Evolutionary conservation across 2,329 filamentous ascomycete species (phyloP).

Genomic region (Neofusicoccum sp.): DNA sequence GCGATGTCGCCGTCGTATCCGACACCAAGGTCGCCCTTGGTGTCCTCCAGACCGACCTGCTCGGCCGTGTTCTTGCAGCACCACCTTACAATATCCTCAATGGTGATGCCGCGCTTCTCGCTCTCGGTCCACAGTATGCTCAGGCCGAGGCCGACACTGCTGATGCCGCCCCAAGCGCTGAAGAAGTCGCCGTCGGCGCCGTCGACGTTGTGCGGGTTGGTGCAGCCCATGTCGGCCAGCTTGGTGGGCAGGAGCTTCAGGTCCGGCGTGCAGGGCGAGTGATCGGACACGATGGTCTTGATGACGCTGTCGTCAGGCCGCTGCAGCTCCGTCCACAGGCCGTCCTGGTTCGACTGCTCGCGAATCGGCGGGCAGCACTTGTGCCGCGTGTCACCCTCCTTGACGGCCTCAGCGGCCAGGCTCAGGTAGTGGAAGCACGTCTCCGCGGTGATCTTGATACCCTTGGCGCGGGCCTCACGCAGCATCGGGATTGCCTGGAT

Average conservation of each 20-base stretch:
- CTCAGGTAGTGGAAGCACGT: conserved; percentile 96
- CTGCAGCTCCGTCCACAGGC: conserved; percentile 80
- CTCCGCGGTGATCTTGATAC: conserved; percentile 87
- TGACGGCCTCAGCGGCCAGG: conserved; percentile 78
- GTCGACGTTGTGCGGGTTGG: conserved; percentile 29
- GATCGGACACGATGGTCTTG: conserved; percentile 89
- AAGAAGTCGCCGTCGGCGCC: conserved; percentile 80
- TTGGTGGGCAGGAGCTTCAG: conserved; percentile 82
- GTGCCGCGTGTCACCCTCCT: conserved; percentile 84
- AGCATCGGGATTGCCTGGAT: conserved; percentile 83
- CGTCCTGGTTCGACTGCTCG: conserved; percentile 76
- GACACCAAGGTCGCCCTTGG: conserved; percentile 77
- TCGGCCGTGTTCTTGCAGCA: conserved; percentile 84
- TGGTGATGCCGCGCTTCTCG: conserved; percentile 57
- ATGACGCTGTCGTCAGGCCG: conserved; percentile 70
- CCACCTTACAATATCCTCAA: conserved; percentile 81
- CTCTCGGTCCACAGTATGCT: conserved; percentile 86
- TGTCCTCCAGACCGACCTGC: conserved; percentile 81
- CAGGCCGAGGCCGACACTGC: conserved; percentile 87
- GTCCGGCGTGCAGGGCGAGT: conserved; percentile 94
- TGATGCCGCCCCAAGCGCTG: conserved; percentile 94
- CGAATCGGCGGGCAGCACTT: conserved; percentile 96
- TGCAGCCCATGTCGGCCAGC: conserved; percentile 55
- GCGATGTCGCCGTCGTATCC: conserved; percentile 91
- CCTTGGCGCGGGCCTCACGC: conserved; percentile 68